A percentile compares a stretch with the other conserved stretches of the same genome.
These are phyloP conservation scores for Omphalotus guepiniiformis DNA, from an alignment of 768 basidiomycete genomes.

Conservation along the genomic window DNA sequence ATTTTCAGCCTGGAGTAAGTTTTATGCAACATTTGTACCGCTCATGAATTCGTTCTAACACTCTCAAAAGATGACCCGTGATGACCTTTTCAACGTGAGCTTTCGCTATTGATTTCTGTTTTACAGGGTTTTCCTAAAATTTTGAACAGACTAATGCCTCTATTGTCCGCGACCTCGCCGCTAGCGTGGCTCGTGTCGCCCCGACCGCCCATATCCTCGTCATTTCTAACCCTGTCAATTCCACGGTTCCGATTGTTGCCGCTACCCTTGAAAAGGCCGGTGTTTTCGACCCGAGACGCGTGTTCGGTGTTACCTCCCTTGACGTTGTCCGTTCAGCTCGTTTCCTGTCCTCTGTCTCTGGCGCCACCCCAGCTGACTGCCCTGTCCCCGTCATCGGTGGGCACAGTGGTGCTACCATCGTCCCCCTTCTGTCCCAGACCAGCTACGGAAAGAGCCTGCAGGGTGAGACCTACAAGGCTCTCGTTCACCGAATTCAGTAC, in stretches of 20 bases:
- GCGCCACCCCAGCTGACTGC: slow-evolving; percentile 60
- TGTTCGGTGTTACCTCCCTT: slow-evolving; percentile 98
- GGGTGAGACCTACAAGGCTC: slow-evolving; percentile 69
- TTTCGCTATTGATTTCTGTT: neutral
- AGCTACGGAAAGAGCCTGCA: slow-evolving; percentile 62
- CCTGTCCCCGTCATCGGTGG: slow-evolving; percentile 88
- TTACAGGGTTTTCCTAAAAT: neutral
- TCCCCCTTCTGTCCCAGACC: slow-evolving; percentile 89
- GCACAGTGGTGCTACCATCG: slow-evolving; percentile 96
- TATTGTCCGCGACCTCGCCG: slow-evolving; percentile 94
- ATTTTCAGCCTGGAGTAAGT: slow-evolving; percentile 79
- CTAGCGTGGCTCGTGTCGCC: slow-evolving; percentile 77
- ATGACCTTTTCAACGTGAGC: slow-evolving; percentile 91
- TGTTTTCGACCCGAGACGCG: slow-evolving; percentile 80
- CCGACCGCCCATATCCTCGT: slow-evolving; percentile 93
- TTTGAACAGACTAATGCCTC: slow-evolving; percentile 83
- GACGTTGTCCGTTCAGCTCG: slow-evolving; percentile 95
- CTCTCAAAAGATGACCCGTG: slow-evolving; percentile 79
- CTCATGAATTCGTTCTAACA: slow-evolving; percentile 21
- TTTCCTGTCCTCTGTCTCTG: slow-evolving; percentile 74
- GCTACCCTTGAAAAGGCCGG: slow-evolving; percentile 88
- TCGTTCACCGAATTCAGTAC: slow-evolving; percentile 93
- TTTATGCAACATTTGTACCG: slow-evolving; percentile 1
- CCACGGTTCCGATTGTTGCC: slow-evolving; percentile 96
- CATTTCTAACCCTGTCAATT: slow-evolving; percentile 99